Conservation (phyloP, 257 asterid genomes). For the Haberlea rhodopensis region DNA sequence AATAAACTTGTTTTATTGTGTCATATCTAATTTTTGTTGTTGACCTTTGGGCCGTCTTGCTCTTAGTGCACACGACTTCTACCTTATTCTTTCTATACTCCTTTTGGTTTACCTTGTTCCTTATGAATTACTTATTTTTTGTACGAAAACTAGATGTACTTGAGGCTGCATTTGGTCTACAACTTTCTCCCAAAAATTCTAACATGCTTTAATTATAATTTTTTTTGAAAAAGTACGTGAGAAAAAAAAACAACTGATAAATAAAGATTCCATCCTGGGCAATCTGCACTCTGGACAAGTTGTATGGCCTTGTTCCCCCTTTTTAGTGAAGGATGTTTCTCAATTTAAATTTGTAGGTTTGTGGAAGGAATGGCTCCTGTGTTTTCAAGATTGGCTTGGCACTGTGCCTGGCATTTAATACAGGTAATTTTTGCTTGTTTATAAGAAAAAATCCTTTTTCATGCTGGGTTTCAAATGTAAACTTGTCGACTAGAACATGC, state of each 20-base stretch:
- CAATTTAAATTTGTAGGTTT: constrained; percentile 67
- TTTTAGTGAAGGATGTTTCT: constrained; percentile 13
- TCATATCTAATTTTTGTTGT: constrained; percentile 1
- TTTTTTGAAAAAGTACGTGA: too few relatives aligned
- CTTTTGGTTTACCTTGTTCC: background rate
- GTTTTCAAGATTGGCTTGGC: constrained; percentile 94
- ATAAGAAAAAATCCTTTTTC: background rate
- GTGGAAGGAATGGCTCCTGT: constrained; percentile 99
- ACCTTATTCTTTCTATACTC: background rate
- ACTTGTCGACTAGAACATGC: background rate
- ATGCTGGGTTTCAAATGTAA: background rate
- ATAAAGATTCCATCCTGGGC: too few relatives aligned
- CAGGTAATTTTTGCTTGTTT: constrained; percentile 49
- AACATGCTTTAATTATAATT: background rate
- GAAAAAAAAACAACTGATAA: too few relatives aligned
- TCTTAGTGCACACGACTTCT: constrained; percentile 4
- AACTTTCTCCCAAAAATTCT: background rate
- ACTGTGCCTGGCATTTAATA: constrained; percentile 97
- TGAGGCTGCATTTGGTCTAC: background rate
- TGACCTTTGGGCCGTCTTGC: constrained; percentile 21
- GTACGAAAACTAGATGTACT: background rate
- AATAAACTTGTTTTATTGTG: background rate
- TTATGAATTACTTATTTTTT: background rate
- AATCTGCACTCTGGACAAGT: too few relatives aligned
- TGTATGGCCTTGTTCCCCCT: background rate